A percentile compares a stretch with the other conserved stretches of the same genome.
These are phyloP conservation scores for Kitagawia praeruptora DNA, from an alignment of 129 eudicot species.

Conservation along the genomic window DNA sequence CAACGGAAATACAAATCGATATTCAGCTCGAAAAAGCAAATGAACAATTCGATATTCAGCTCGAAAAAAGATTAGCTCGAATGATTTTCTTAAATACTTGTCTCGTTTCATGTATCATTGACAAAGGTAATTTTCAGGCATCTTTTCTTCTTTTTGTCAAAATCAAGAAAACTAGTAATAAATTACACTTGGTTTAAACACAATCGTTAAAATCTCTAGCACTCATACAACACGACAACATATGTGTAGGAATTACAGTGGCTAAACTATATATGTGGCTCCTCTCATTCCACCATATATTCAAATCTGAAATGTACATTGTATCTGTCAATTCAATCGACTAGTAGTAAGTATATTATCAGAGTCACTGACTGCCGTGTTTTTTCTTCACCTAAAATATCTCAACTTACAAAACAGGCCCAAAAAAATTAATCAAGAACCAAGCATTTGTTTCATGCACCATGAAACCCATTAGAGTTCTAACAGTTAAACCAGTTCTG, in stretches of 20 bases:
- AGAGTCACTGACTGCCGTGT: not conserved
- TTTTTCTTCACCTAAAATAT: not conserved
- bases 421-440: not conserved
- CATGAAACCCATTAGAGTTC: not conserved
- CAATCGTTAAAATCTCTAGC: not conserved
- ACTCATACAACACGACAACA: not conserved
- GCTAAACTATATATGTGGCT: not conserved
- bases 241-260: constrained; percentile 1
- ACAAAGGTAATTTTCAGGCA: not conserved
- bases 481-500: not conserved
- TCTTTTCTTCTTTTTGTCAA: not conserved
- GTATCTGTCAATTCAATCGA: not conserved
- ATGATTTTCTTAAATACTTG: too few species aligned
- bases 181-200: not conserved
- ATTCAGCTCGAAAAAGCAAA: too few species aligned
- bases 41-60: too few species aligned
- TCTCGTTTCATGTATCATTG: not conserved
- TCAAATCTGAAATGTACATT: not conserved
- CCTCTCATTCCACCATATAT: constrained; percentile 1
- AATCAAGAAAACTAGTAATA: not conserved
- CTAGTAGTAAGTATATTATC: not conserved
- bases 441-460: not conserved
- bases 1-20: too few species aligned
- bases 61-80: too few species aligned
- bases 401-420: not conserved